These are phyloP conservation scores for Melaleuca quinquenervia DNA, from an alignment of 345 rosid species.

Conservation along the genomic window DNA sequence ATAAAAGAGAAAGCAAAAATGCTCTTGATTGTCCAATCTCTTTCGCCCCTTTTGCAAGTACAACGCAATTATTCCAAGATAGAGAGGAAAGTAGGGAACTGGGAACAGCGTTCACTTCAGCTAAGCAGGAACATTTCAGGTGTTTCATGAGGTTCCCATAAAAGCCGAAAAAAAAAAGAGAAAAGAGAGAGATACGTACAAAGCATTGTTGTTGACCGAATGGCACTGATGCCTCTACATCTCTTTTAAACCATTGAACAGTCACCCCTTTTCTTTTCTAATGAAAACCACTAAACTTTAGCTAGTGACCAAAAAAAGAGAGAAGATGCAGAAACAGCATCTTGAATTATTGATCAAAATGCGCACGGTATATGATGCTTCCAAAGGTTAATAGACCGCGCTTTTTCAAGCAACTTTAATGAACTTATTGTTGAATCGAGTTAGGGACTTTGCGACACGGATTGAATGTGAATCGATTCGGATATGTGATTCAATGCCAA, in stretches of 20 bases:
- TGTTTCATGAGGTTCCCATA: background rate
- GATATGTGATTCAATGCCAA: background rate
- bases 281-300: background rate
- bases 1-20: background rate
- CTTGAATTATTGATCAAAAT: background rate
- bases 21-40: background rate
- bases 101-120: background rate
- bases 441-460: background rate
- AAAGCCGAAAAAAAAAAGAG: background rate
- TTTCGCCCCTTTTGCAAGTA: background rate
- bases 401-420: background rate
- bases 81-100: background rate
- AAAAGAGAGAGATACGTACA: background rate
- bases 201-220: background rate
- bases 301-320: background rate
- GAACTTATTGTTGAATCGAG: background rate
- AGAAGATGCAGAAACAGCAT: background rate
- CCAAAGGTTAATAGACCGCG: background rate
- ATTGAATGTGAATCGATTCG: background rate
- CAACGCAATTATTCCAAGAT: background rate
- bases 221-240: background rate
- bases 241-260: background rate
- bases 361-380: background rate
- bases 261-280: background rate
- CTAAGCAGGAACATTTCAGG: background rate